Evolutionary conservation across 2,329 filamentous ascomycete genomes (phyloP).

Genomic region (Leptographium wingfieldii): DNA sequence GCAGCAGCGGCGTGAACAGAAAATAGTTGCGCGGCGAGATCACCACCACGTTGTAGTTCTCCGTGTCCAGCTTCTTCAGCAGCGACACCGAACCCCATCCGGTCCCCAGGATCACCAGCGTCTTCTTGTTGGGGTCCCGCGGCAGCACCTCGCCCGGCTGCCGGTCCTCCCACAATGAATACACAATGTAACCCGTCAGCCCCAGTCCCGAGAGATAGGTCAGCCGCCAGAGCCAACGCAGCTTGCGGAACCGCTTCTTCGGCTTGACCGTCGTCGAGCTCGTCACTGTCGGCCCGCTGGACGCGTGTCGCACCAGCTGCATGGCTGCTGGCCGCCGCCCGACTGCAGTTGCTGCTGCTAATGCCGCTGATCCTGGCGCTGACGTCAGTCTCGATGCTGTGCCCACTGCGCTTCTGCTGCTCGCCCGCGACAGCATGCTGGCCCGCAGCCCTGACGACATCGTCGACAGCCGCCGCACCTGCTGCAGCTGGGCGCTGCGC

Average conservation of each 20-base stretch:
- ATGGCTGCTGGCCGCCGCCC: slow-evolving; percentile 8
- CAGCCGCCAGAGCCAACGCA: slow-evolving; percentile 74
- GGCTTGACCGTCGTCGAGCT: slow-evolving; percentile 25
- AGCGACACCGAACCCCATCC: slow-evolving; percentile 94
- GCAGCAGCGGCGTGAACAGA: slow-evolving; percentile 94
- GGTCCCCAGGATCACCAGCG: slow-evolving; percentile 84
- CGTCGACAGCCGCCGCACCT: neutral
- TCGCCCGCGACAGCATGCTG: neutral
- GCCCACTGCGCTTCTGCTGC: slow-evolving; percentile 7
- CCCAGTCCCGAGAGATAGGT: slow-evolving; percentile 64
- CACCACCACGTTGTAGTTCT: slow-evolving; percentile 98
- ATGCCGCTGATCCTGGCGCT: neutral
- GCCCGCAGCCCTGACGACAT: neutral
- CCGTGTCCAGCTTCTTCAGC: slow-evolving; percentile 95
- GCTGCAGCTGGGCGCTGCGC: neutral
- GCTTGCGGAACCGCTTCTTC: slow-evolving; percentile 51
- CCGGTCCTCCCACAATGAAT: slow-evolving; percentile 70
- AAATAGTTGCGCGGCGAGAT: slow-evolving; percentile 99
- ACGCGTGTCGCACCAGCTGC: slow-evolving; percentile 17
- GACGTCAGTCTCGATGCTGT: slow-evolving; percentile 13
- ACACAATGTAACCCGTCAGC: slow-evolving; percentile 58
- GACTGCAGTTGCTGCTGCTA: slow-evolving; percentile 5
- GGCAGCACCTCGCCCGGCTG: slow-evolving; percentile 68
- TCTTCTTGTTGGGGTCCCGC: slow-evolving; percentile 88
- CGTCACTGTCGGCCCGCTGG: slow-evolving; percentile 13